Conservation (phyloP, 371 early-diverging fungal species). For the Dinochytrium kinnereticum region DNA sequence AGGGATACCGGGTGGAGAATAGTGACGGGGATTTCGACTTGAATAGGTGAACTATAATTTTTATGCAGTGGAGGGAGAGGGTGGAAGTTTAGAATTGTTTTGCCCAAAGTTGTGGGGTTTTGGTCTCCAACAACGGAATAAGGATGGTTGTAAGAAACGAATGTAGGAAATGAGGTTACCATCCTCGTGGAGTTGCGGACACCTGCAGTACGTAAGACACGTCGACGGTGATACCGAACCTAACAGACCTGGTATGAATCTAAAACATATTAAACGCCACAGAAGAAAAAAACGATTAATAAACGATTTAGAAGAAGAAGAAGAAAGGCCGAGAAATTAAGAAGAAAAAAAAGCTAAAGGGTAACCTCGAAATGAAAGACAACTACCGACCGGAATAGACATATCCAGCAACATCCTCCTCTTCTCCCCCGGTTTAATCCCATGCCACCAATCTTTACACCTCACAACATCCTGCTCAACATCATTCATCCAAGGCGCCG, state of each 20-base stretch:
- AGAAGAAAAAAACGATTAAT: too few relatives aligned
- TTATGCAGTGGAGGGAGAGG: too few relatives aligned
- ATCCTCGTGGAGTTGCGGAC: slow-evolving; percentile 27
- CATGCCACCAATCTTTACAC: slow-evolving; percentile 38
- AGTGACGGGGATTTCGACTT: slow-evolving; percentile 48
- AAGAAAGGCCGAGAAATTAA: too few relatives aligned
- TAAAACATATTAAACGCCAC: too few relatives aligned
- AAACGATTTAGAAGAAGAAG: too few relatives aligned
- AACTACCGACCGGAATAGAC: slow-evolving; percentile 45
- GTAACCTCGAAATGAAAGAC: too few relatives aligned
- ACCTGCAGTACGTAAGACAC: slow-evolving; percentile 52
- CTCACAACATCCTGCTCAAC: slow-evolving; percentile 1
- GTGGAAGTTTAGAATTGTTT: too few relatives aligned
- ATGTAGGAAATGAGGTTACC: slow-evolving; percentile 16
- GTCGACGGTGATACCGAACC: slow-evolving; percentile 43
- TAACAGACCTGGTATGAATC: slow-evolving; percentile 41
- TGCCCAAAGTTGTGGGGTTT: too few relatives aligned
- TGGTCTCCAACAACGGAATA: not conserved
- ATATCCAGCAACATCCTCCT: slow-evolving; percentile 40
- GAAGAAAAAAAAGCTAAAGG: too few relatives aligned
- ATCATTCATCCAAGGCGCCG: slow-evolving; percentile 24
- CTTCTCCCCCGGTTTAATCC: slow-evolving; percentile 37
- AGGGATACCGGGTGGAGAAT: slow-evolving; percentile 53
- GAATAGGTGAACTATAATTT: slow-evolving; percentile 20
- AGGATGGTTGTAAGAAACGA: not conserved